Percentiles rank a stretch among this genome's conserved stretches.
These are phyloP conservation scores for Cryptosporidium xiaoi DNA, from an alignment of 169 alveolate genomes.

Conservation along the genomic window DNA sequence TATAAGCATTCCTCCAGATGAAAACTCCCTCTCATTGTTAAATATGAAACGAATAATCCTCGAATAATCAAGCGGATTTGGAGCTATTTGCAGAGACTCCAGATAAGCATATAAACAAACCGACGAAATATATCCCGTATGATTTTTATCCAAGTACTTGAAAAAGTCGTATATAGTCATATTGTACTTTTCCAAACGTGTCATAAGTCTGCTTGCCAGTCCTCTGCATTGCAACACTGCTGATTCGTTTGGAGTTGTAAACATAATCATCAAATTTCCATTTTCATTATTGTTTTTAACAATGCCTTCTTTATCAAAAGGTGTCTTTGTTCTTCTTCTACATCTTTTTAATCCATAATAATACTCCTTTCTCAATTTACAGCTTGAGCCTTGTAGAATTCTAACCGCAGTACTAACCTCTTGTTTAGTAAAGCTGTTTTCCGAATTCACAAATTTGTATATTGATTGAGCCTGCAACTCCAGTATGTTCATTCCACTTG, in stretches of 20 bases:
- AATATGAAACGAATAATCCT: constrained; percentile 43
- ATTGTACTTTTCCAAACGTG: constrained; percentile 25
- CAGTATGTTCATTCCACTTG: constrained; percentile 3
- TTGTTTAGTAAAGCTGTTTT: constrained; percentile 26
- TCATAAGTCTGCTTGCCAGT: constrained; percentile 31
- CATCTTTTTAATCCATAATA: constrained; percentile 30
- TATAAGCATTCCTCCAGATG: no score
- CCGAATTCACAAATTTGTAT: constrained; percentile 60
- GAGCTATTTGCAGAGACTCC: constrained; percentile 61
- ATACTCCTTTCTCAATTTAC: constrained; percentile 36
- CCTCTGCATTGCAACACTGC: constrained; percentile 64
- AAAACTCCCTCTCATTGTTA: background rate
- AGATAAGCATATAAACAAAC: constrained; percentile 50
- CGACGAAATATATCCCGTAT: constrained; percentile 39
- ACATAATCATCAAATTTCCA: background rate
- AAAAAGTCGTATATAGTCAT: constrained; percentile 40
- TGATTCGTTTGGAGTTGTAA: constrained; percentile 64
- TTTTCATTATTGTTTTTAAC: constrained; percentile 5
- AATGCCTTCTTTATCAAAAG: no score
- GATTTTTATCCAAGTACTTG: constrained; percentile 40
- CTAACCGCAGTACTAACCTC: constrained; percentile 46
- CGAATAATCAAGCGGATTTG: constrained; percentile 38
- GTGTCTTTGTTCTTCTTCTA: constrained; percentile 13
- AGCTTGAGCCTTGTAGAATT: constrained; percentile 18
- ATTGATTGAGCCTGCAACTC: constrained; percentile 61